Base-by-base conservation (phyloP, 139 green algal genomes). In the Chlorella sp. region DNA sequence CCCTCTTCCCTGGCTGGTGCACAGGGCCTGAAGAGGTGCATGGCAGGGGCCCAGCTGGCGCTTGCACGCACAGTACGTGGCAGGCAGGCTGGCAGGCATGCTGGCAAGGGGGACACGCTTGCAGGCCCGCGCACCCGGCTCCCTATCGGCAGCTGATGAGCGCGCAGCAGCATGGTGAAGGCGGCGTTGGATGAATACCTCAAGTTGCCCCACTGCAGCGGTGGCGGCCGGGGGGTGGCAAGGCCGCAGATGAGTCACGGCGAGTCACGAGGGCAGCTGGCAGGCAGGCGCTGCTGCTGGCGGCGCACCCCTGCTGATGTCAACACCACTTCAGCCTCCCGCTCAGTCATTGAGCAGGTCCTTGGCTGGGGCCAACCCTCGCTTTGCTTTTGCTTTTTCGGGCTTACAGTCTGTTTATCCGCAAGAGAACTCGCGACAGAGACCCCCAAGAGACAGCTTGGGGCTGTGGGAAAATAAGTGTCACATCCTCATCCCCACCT, bases 141-240 rank as follows among this genome's bases (percentile, higher is more conserved):
- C 21, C 24, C 73, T 64, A 34, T 14, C 36, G 75, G 21, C 36
- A 85, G 86, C 69, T 42, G 60, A 14, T 30, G 12, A 16, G 86
- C 86, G 15, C 86, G 75, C 15, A 89, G 42, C 48, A 83, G 75
- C 86, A 89, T 64, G 3, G 79, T 57, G 36, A 91, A 89, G 9
- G 80, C 86, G 0, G 57, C 86, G 57, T 80, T 86, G 61, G 39
- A 76, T 0, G 79, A 42, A 39, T 86, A 80, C 16, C 84, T 57
- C 69, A 91, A 42, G 82, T 93, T 93, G 28, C 90, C 90, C 90
- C 90, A 93, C 77, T 88, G 85, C 28, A 42, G 30, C 5, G 14
- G 22, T 32, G 64, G 21, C 21, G 24, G 60, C 15, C 15, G 14
- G 64, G 24, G 64, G 64, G 22, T 71, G 21, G 64, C 48, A 57